Conservation (phyloP, 257 asterid species). For the Cynanchum wilfordii region DNA sequence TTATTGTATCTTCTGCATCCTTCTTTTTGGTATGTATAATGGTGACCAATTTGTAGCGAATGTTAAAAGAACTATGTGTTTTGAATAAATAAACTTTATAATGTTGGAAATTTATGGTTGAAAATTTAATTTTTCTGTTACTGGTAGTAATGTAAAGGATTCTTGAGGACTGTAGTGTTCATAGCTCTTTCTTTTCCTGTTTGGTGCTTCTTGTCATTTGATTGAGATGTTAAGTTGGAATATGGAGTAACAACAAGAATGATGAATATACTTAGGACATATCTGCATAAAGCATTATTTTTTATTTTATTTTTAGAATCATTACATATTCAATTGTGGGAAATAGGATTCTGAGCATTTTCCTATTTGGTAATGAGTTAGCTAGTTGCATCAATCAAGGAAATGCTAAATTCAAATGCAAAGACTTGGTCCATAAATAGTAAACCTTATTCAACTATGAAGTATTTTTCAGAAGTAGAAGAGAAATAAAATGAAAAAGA, state of each 20-base stretch:
- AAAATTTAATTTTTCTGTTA: not conserved
- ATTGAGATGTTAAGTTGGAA: no score
- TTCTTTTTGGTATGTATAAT: not conserved
- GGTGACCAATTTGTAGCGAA: not conserved
- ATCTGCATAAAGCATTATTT: no score
- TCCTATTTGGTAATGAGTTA: not conserved
- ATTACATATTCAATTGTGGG: no score
- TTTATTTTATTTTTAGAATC: no score
- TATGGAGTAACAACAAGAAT: no score
- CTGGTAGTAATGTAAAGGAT: not conserved
- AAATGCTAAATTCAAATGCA: not conserved
- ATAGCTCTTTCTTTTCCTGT: no score
- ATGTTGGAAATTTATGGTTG: not conserved
- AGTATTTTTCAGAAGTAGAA: not conserved
- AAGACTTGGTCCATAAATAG: not conserved
- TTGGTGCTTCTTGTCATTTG: no score
- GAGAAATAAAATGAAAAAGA: not conserved
- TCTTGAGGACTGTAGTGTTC: not conserved
- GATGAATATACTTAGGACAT: no score
- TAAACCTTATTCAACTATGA: not conserved
- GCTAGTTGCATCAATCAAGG: not conserved
- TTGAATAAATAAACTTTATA: not conserved
- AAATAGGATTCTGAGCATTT: no score
- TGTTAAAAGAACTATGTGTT: not conserved
- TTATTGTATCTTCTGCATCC: not conserved